Conservation (phyloP, 2,329 filamentous ascomycete genomes). For the Lanzia echinophila region DNA sequence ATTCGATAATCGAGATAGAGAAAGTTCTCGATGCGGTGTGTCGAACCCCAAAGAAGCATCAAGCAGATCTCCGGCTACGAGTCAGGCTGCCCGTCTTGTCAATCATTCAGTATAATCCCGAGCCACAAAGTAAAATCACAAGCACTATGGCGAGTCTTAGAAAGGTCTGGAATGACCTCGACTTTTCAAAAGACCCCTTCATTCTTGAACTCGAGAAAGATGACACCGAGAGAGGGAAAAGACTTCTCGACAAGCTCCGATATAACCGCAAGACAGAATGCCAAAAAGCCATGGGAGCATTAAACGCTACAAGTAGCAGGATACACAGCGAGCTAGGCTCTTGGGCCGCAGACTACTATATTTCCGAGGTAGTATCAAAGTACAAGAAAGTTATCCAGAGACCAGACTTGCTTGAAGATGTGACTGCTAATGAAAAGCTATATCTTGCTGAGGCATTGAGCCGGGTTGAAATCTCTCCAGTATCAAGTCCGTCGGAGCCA, state of each 20-base stretch:
- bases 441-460: constrained; percentile 47
- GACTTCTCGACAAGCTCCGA: constrained; percentile 35
- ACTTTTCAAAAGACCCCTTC: constrained; percentile 56
- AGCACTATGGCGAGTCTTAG: constrained; percentile 18
- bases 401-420: constrained; percentile 35
- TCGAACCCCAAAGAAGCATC: constrained; percentile 47
- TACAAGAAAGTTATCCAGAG: constrained; percentile 41
- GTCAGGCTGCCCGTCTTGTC: constrained; percentile 24
- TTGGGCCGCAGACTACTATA: constrained; percentile 64
- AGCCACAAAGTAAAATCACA: constrained; percentile 5
- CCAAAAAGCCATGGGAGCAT: constrained; percentile 48
- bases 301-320: constrained; percentile 44
- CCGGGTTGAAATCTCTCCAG: constrained; percentile 29
- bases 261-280: constrained; percentile 44
- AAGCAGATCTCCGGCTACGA: constrained; percentile 38
- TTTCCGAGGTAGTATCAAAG: constrained; percentile 39
- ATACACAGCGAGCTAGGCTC: constrained; percentile 49
- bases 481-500: constrained; percentile 46
- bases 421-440: constrained; percentile 40
- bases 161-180: constrained; percentile 33
- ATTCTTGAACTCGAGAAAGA: constrained; percentile 41
- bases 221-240: constrained; percentile 36
- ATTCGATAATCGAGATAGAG: constrained; percentile 35
- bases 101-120: constrained; percentile 15
- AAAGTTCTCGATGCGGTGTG: constrained; percentile 49